Percentiles rank a stretch among this genome's conserved stretches.
These are phyloP conservation scores for Sphaerulina vaccinii DNA, from an alignment of 2,329 filamentous ascomycete genomes.

Conservation along the genomic window DNA sequence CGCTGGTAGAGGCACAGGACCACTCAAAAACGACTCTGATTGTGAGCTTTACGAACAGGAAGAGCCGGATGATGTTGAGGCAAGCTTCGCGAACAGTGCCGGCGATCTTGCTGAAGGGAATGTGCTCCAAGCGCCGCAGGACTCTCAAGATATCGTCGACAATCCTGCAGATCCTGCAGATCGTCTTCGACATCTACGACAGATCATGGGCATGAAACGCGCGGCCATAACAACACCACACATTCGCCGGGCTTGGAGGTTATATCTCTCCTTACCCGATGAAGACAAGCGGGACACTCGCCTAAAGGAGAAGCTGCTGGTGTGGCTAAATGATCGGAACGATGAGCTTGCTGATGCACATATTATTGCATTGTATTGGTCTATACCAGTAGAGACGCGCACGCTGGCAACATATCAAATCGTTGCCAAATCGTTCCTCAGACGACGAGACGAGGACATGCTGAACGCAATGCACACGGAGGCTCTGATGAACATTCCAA, in stretches of 20 bases:
- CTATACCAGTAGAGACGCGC: constrained; percentile 24
- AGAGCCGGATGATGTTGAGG: not conserved
- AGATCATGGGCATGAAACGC: constrained; percentile 2
- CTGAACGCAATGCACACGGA: constrained; percentile 29
- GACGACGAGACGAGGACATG: constrained; percentile 15
- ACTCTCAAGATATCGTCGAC: not conserved
- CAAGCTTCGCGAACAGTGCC: not conserved
- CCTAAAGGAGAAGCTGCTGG: constrained; percentile 30
- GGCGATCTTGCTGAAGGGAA: constrained; percentile 10
- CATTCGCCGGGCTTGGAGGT: constrained; percentile 34
- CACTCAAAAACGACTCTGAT: not conserved
- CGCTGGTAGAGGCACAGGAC: not conserved
- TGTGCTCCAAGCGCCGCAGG: not conserved
- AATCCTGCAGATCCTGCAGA: not conserved
- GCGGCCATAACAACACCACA: not conserved
- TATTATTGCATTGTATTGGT: constrained; percentile 29
- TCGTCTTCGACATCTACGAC: constrained; percentile 13
- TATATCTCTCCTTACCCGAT: constrained; percentile 37
- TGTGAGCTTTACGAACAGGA: no score
- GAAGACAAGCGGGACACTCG: constrained; percentile 23
- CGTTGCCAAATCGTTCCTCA: constrained; percentile 22
- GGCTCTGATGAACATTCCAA: constrained; percentile 28
- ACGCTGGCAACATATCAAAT: constrained; percentile 27
- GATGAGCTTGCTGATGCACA: constrained; percentile 24
- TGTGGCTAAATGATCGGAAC: constrained; percentile 25